Base-by-base conservation (phyloP, 176 grass and related monocot species). In the Eleusine coracana region DNA sequence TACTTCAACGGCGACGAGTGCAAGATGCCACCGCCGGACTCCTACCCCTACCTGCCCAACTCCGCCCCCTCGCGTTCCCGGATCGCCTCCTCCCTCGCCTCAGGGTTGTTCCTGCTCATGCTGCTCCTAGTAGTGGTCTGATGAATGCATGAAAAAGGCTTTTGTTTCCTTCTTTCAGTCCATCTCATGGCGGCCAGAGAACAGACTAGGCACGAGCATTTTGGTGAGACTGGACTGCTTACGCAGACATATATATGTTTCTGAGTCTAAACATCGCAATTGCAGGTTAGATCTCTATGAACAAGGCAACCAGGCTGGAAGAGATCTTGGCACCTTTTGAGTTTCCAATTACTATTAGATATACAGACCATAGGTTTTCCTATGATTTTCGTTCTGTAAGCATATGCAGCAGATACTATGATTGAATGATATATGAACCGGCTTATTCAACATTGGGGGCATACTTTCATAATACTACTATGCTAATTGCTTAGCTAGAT, bases 1-100 rank as follows among this genome's bases (percentile, higher is more conserved):
- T 95, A 92, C 91, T 96, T 98, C 85, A 98, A 98, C 54, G 93
- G 93, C 85, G 91, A 98, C 80, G 85, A 93, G 89, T 98, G 93
- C 85, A 88, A 82, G 80, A 84, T 92, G 91, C 96, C 91, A 3
- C 71, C 77, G 14, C 96, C 93, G 4, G 91, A 96, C 78, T 59
- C 82, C 34, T 98, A 98, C 85, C 96, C 96, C 3, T 86, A 93
- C 83, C 87, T 98, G 52, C 96, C 93, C 39, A 98, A 73, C 68
- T 79, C 91, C 29, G 80, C 88, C 10, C 86, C 71, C 4, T 58
- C 58, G 1, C 37, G 8, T 28, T 75, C 63, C 23, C 2, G 1
- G 66, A 27, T 13, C 28, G 1, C 28, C 48, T 11, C 39, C 5
- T 11, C 59, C n/a, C 13, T 73, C 0, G 29, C 81, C 15, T 66